These are phyloP conservation scores for Cordyceps cicadae DNA, from an alignment of 2,329 filamentous ascomycete species.

Conservation along the genomic window DNA sequence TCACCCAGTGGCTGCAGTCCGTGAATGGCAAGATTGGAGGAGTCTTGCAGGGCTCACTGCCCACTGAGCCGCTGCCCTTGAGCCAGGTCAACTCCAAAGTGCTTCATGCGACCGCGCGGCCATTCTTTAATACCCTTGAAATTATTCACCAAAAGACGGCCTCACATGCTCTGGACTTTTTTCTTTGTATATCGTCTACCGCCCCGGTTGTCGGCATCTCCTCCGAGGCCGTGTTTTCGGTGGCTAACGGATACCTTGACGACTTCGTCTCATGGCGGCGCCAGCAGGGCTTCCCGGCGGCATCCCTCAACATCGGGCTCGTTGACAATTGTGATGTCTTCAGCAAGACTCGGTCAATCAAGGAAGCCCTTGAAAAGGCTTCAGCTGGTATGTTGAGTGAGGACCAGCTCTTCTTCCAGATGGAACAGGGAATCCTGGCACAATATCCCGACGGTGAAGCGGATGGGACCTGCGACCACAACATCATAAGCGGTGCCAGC, in stretches of 20 bases:
- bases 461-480: neutral
- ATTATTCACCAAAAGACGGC: neutral
- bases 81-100: neutral
- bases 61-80: neutral
- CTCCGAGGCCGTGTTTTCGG: neutral
- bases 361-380: neutral
- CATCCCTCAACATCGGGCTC: neutral
- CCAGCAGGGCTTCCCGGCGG: neutral
- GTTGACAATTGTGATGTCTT: neutral
- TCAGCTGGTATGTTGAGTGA: neutral
- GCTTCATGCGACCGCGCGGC: neutral
- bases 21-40: neutral
- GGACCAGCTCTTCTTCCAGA: neutral
- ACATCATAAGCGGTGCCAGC: neutral
- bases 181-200: neutral
- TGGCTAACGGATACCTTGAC: neutral
- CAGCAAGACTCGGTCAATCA: neutral
- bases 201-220: neutral
- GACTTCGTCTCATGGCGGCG: neutral
- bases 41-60: neutral
- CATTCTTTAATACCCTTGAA: neutral
- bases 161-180: neutral
- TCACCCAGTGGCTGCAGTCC: neutral
- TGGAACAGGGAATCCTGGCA: neutral
- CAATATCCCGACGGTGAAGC: constrained; percentile 2